Evolutionary conservation across 306 rosid species (phyloP), one percentile per base, ranked within the genome.

Genomic region (Calophaca sinica): DNA sequence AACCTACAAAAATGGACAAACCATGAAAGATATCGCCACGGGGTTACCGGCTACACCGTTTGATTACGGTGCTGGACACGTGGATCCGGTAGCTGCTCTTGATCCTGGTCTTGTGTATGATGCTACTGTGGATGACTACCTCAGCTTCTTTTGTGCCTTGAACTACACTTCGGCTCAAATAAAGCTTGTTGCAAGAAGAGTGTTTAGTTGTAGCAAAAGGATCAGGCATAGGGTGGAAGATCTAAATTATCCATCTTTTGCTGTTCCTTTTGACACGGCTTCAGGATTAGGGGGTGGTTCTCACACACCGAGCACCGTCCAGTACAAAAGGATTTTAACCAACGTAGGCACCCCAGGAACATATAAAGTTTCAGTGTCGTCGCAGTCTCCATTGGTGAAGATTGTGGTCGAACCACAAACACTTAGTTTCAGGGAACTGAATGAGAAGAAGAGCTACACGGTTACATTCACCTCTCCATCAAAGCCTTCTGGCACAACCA

Each of bases 81-180:
- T 86, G 58, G 79, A 91, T 71, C 98, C 97, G 6, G 73, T 72
- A 61, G 90, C 91, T 28, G 96, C 98, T 66, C 90, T 90, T 66
- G 92, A 94, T 79, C 98, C 98, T 4, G 98, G 98, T 55, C 94
- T 94, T 45, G 91, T 90, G 8, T 94, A 94, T 33, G 89, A 94
- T 65, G 35, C 80, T 29, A 74, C 81, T 3, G 61, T 82, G 4
- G 88, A 84, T 11, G 97, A 94, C 81, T 94, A 94, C 81, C 55
- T 91, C 42, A 65, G 74, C 82, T 91, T 91, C 82, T 84, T 94
- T 49, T 94, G 98, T 78, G 98, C 96, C 85, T 78, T 88, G 81
- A 81, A 86, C 51, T 94, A 91, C 77, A 80, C 51, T 72, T 68
- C 96, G 5, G 0, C 0, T 42, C 79, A 75, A 82, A 88, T 94